These are phyloP conservation scores for Neurospora crassa DNA, from an alignment of 2,329 filamentous ascomycete genomes.

Conservation along the genomic window DNA sequence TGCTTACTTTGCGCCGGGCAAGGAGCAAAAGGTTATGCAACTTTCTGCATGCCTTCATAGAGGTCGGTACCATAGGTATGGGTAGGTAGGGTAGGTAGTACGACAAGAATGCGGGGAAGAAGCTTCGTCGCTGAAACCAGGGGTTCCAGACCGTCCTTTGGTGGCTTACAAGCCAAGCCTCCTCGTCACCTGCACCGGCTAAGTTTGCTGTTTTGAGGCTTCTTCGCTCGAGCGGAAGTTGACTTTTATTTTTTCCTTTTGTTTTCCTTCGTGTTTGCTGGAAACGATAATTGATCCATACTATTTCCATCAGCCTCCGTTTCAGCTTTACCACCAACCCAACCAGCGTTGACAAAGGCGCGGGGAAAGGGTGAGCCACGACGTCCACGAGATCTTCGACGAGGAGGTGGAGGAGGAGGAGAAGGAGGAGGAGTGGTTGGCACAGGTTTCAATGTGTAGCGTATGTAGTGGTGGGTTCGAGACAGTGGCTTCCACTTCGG, in stretches of 20 bases:
- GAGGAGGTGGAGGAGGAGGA: not conserved
- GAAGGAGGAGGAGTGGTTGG: not conserved
- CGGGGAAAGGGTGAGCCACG: not conserved
- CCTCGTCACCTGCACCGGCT: not conserved
- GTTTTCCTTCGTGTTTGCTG: not conserved
- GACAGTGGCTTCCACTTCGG: not conserved
- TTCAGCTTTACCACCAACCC: not conserved
- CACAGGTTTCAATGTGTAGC: not conserved
- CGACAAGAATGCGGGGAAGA: not conserved
- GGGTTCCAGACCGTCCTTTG: not conserved
- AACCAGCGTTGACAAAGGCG: not conserved
- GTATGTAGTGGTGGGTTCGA: not conserved
- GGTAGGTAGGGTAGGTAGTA: not conserved
- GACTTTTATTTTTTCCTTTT: not conserved
- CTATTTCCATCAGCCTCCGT: not conserved
- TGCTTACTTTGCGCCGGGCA: not conserved
- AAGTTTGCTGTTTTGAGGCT: not conserved
- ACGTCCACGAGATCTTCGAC: not conserved
- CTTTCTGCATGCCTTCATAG: not conserved
- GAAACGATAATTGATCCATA: not conserved
- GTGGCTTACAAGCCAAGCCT: not conserved
- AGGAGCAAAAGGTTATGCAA: not conserved
- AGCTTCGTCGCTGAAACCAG: not conserved
- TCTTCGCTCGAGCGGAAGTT: conserved; percentile 12
- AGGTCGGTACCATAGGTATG: not conserved